These are phyloP conservation scores for Extremus antarcticus DNA, from an alignment of 495 filamentous ascomycete species.

Conservation along the genomic window DNA sequence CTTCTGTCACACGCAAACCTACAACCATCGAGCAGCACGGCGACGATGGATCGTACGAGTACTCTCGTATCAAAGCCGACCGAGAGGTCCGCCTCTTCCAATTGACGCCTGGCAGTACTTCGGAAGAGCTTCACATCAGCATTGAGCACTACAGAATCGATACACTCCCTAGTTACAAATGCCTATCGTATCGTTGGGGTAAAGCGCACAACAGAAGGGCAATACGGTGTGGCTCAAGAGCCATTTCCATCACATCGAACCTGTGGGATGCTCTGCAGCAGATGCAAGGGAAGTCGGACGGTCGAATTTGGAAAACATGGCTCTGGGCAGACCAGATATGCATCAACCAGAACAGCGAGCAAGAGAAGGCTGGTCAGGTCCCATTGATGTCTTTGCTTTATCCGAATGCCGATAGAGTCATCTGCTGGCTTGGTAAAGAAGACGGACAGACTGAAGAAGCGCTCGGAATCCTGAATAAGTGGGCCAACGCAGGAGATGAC, in stretches of 20 bases:
- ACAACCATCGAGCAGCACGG: background rate
- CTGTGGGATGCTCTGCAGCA: constrained; percentile 1
- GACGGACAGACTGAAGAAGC: background rate
- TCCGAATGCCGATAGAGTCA: constrained; percentile 2
- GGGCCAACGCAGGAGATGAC: background rate
- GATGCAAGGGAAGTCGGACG: background rate
- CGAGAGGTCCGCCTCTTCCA: background rate
- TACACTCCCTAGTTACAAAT: background rate
- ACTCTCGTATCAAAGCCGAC: background rate
- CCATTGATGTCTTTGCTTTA: constrained; percentile 27
- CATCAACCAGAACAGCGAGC: constrained; percentile 29
- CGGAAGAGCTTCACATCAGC: background rate
- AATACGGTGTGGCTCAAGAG: background rate
- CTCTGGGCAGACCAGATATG: constrained; percentile 34
- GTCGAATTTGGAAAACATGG: background rate
- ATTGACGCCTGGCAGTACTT: background rate
- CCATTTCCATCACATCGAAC: background rate
- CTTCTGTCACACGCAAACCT: background rate
- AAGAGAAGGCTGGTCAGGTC: constrained; percentile 26
- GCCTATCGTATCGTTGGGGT: constrained; percentile 1
- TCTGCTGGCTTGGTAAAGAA: constrained; percentile 14
- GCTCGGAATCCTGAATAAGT: background rate
- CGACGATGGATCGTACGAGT: too few species aligned
- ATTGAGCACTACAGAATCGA: background rate
- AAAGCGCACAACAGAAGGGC: background rate